Percentiles rank a stretch among this genome's conserved stretches.
Conservation (phyloP, 352 stramenopile genomes). For the Halophytophthora batemanensis region DNA sequence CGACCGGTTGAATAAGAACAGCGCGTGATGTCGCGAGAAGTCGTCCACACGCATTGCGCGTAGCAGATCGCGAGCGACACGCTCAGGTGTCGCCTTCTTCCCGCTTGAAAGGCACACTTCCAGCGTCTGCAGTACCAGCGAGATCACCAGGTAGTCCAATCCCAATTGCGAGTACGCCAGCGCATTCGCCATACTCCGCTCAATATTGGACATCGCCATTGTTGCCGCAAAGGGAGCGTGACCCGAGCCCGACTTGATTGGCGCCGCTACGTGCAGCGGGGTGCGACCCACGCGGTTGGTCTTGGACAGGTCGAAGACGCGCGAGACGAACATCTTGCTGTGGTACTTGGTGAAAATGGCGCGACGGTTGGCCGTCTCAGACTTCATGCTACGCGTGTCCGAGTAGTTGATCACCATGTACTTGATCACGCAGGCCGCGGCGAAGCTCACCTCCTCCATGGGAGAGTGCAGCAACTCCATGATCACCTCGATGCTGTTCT, state of each 20-base stretch:
- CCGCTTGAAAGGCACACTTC: conserved; percentile 84
- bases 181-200: conserved; percentile 76
- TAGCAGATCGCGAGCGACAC: conserved; percentile 67
- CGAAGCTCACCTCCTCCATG: conserved; percentile 84
- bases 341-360: conserved; percentile 86
- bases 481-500: conserved; percentile 80
- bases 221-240: conserved; percentile 17
- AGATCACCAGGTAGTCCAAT: conserved; percentile 78
- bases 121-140: conserved; percentile 74
- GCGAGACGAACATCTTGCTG: conserved; percentile 75
- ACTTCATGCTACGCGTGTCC: conserved; percentile 83
- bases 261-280: conserved; percentile 27
- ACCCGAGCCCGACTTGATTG: conserved; percentile 19
- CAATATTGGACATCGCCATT: conserved; percentile 45
- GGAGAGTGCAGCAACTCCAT: conserved; percentile 86
- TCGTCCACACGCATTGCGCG: conserved; percentile 84
- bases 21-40: conserved; percentile 80
- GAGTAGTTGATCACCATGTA: conserved; percentile 91
- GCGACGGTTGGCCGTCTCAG: conserved; percentile 77
- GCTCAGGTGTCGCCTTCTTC: conserved; percentile 82
- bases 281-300: conserved; percentile 65
- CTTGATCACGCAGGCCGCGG: conserved; percentile 79
- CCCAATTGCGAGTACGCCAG: conserved; percentile 79
- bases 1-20: conserved; percentile 86
- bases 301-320: conserved; percentile 75